Base-by-base conservation (phyloP, 139 green algal genomes). In the Asterochloris sp. region DNA sequence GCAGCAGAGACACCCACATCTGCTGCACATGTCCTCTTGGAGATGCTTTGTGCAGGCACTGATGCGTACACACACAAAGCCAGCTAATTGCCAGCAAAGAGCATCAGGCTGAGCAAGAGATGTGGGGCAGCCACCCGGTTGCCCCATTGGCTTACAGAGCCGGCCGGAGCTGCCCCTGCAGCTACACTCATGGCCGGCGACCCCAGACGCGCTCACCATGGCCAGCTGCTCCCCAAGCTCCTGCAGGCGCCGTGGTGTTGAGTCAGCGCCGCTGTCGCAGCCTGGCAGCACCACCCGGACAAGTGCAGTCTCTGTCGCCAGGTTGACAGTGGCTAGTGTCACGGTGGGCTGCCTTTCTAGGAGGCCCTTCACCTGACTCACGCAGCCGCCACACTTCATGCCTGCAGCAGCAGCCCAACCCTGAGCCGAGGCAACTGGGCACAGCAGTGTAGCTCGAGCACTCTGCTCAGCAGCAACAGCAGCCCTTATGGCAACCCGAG, bases 301-400 rank as follows among this genome's bases (percentile, higher is more conserved):
- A 16, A 97, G 84, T 4, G 95, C 95, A 16, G 92, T 96, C 81
- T 98, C 95, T 9, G 94, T 98, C 38, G 93, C 91, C 13, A 98
- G 89, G 84, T 97, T 98, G 38, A 98, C 95, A 0, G 85, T 94
- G 10, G 95, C 95, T 15, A 88, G 77, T 19, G 73, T 81, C 0
- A 95, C 89, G 10, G 62, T 19, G 0, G 85, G 82, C 74, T 95
- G 83, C 26, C 74, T 76, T 74, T 97, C 93, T 47, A 98, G 86
- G 29, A 96, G 81, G 24, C 87, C 79, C 78, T 92, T 94, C 11
- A 98, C 95, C 16, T 89, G 83, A 24, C 89, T 88, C 1, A 95
- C 92, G 78, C 95, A 98, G 6, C 94, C 92, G 26, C 92, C 95
- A 73, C 95, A 98, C 60, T 92, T 92, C 95, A 98, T 98, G 80